Evolutionary conservation across 257 asterid species (phyloP).

Genomic region (Lavandula angustifolia): DNA sequence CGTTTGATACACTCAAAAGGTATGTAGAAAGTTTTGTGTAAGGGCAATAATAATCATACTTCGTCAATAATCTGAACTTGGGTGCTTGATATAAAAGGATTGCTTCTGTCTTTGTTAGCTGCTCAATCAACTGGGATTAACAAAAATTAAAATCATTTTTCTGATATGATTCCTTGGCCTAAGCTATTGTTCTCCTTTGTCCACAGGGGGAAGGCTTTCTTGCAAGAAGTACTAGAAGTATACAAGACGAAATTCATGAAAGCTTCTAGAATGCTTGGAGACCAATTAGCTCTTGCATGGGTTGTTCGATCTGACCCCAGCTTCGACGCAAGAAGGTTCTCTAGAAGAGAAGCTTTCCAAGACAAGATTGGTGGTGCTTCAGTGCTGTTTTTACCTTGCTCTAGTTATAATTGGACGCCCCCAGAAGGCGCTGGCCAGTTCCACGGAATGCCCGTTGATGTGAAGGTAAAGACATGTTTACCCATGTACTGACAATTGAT

Average conservation of each 20-base stretch:
- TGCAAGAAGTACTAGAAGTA: conserved; percentile 62
- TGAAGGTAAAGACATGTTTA: conserved; percentile 57
- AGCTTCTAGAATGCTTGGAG: conserved; percentile 97
- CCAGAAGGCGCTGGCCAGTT: conserved; percentile 99
- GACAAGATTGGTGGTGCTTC: conserved; percentile 58
- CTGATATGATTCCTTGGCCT: background rate
- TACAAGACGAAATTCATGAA: conserved; percentile 65
- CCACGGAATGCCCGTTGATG: conserved; percentile 97
- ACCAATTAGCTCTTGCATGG: conserved; percentile 95
- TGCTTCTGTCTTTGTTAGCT: conserved; percentile 5
- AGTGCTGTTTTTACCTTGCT: conserved; percentile 84
- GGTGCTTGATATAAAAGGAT: conserved; percentile 3
- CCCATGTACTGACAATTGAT: background rate
- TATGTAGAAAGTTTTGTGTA: background rate
- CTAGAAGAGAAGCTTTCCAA: conserved; percentile 60
- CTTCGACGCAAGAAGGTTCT: conserved; percentile 53
- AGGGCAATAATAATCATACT: background rate
- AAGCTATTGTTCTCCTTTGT: conserved; percentile 23
- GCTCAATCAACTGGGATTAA: conserved; percentile 1
- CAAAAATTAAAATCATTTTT: background rate
- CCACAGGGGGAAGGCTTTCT: conserved; percentile 68
- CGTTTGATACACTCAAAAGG: background rate
- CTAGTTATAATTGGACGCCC: conserved; percentile 89
- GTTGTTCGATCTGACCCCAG: conserved; percentile 63
- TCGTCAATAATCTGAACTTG: background rate